Conservation (phyloP, 169 alveolate species). For the Theileria annulata region DNA sequence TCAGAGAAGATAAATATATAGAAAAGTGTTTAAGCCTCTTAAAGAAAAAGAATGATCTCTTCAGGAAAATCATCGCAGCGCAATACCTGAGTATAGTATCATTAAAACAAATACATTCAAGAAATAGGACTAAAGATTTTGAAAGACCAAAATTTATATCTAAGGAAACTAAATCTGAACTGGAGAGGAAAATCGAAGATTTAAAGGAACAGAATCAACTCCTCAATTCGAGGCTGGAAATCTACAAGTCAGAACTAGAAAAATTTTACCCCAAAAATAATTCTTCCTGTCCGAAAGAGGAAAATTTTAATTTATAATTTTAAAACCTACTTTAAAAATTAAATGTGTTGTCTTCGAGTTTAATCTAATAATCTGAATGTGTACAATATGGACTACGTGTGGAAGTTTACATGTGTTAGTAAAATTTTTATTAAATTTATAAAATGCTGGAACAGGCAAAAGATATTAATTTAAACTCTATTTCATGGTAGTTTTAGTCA, state of each 20-base stretch:
- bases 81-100: conserved; percentile 51
- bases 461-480: not conserved
- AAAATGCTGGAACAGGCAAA: not conserved
- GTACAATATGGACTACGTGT: not conserved
- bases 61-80: conserved; percentile 40
- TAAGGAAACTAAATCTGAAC: not conserved
- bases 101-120: not conserved
- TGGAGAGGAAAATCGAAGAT: not conserved
- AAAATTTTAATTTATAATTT: not conserved
- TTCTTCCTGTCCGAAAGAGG: not conserved
- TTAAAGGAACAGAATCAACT: not conserved
- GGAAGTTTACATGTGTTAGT: not conserved
- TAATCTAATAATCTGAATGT: not conserved
- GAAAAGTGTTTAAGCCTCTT: conserved; percentile 1
- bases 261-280: conserved; percentile 24
- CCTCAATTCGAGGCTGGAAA: conserved; percentile 20
- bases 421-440: too few species aligned
- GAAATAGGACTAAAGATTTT: not conserved
- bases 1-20: not conserved
- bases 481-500: not conserved
- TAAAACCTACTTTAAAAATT: not conserved
- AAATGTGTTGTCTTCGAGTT: not conserved
- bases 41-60: conserved; percentile 41
- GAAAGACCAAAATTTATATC: not conserved
- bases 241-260: conserved; percentile 44